phyloP scores from a whole-genome alignment of 106 monocot genomes.

The Dendrobium huoshanense region DNA sequence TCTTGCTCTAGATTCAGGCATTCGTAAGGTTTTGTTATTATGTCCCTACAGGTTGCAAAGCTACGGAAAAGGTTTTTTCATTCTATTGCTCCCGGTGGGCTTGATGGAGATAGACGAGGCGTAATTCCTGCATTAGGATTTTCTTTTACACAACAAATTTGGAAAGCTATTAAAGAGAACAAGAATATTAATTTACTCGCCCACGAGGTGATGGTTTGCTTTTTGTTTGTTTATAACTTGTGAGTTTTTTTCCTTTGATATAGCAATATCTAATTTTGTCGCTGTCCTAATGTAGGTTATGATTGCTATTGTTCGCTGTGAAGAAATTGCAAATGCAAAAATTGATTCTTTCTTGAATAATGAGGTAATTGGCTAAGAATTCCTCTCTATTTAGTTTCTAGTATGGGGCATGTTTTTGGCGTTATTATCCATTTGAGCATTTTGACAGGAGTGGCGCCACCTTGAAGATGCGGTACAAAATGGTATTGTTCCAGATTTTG shows the following conservation, averaged over 20 bases:
- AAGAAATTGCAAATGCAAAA: conserved; percentile 94
- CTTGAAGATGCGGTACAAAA: conserved; percentile 69
- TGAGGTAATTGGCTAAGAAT: conserved; percentile 39
- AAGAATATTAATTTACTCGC: conserved; percentile 92
- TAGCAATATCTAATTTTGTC: background rate
- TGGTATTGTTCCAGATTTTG: conserved; percentile 67
- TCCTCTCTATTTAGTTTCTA: background rate
- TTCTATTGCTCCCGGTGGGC: conserved; percentile 91
- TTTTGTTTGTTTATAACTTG: background rate
- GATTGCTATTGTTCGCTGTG: conserved; percentile 97
- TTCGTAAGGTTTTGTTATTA: background rate
- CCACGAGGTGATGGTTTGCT: conserved; percentile 49
- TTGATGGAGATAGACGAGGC: conserved; percentile 91
- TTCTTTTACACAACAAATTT: conserved; percentile 48
- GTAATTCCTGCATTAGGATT: conserved; percentile 81
- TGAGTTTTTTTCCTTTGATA: background rate
- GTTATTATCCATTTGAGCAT: conserved; percentile 7
- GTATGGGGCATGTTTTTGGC: background rate
- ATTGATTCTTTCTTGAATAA: conserved; percentile 45
- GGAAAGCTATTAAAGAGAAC: conserved; percentile 94
- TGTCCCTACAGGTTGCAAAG: conserved; percentile 50
- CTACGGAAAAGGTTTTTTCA: conserved; percentile 79
- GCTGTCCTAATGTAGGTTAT: conserved; percentile 50
- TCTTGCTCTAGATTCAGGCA: background rate
- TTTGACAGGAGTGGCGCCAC: conserved; percentile 62